Evolutionary conservation across 1,284 basidiomycete species (phyloP).

Genomic region (Ganoderma resinaceum): DNA sequence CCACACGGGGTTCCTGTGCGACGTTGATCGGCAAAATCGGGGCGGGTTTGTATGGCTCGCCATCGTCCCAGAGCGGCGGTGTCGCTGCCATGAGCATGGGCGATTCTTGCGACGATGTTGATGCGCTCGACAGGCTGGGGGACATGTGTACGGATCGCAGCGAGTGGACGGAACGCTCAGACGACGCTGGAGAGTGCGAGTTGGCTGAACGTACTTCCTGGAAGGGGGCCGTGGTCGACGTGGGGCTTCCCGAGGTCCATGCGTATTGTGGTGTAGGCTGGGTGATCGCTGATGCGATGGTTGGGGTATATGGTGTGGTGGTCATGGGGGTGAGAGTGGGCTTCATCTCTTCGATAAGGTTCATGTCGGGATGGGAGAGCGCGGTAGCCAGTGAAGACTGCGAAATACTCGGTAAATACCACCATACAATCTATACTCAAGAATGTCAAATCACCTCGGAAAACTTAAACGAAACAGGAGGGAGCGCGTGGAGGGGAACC

Average conservation of each 20-base stretch:
- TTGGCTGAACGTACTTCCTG: slow-evolving; percentile 19
- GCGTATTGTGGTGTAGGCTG: slow-evolving; percentile 26
- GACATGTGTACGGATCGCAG: slow-evolving; percentile 28
- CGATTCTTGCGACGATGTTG: slow-evolving; percentile 29
- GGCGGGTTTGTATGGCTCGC: slow-evolving; percentile 34
- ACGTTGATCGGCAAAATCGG: slow-evolving; percentile 23
- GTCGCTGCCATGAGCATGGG: slow-evolving; percentile 27
- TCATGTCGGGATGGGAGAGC: slow-evolving; percentile 20
- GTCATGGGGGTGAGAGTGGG: slow-evolving; percentile 15
- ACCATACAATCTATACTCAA: slow-evolving; percentile 19
- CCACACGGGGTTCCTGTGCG: slow-evolving; percentile 30
- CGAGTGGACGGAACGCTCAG: slow-evolving; percentile 28
- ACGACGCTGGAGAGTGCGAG: slow-evolving; percentile 33
- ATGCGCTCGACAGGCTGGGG: slow-evolving; percentile 29
- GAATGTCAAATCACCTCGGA: slow-evolving; percentile 31
- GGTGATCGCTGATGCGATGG: slow-evolving; percentile 21
- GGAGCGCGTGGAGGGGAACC: slow-evolving; percentile 21
- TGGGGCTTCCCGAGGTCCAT: slow-evolving; percentile 25
- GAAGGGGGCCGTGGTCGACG: slow-evolving; percentile 10
- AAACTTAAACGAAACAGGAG: slow-evolving; percentile 22
- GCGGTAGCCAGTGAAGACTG: slow-evolving; percentile 23
- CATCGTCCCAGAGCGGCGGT: slow-evolving; percentile 32
- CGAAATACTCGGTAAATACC: slow-evolving; percentile 25
- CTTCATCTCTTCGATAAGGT: slow-evolving; percentile 22
- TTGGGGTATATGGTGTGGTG: slow-evolving; percentile 13